Percentiles rank a stretch among this genome's conserved stretches.
Conservation (phyloP, 1,284 basidiomycete species). For the Tilletia walkeri region DNA sequence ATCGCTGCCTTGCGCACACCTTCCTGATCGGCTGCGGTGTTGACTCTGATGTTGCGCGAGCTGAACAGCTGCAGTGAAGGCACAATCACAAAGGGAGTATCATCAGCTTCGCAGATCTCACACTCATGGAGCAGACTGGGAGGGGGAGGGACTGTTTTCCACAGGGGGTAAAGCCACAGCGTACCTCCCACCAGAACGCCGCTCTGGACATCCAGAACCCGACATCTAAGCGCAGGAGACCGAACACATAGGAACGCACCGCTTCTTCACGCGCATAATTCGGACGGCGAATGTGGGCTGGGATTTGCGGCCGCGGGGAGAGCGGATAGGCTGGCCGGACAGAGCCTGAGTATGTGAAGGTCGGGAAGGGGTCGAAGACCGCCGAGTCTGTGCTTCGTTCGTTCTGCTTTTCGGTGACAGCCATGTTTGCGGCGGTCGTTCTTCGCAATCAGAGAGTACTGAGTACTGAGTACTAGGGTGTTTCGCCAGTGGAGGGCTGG, state of each 20-base stretch:
- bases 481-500: too few species aligned
- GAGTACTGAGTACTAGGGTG: too few species aligned
- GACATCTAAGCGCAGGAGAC: neutral
- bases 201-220: neutral
- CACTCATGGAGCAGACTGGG: neutral
- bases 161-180: constrained; percentile 1
- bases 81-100: neutral
- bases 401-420: too few species aligned
- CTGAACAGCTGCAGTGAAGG: constrained; percentile 35
- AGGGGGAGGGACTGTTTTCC: neutral
- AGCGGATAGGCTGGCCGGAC: constrained; percentile 50
- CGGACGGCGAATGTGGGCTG: constrained; percentile 46
- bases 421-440: too few species aligned
- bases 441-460: too few species aligned
- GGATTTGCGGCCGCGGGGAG: constrained; percentile 46
- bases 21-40: constrained; percentile 40
- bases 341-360: constrained; percentile 46
- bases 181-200: constrained; percentile 28
- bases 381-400: too few species aligned
- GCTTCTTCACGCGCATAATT: constrained; percentile 53
- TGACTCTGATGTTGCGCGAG: constrained; percentile 50
- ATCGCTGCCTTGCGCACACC: constrained; percentile 47
- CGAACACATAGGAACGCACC: constrained; percentile 30
- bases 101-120: too few species aligned
- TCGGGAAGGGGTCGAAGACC: constrained; percentile 42